These are phyloP conservation scores for Suhomyces atakaporum DNA, from an alignment of 1,139 yeast species.

Conservation along the genomic window DNA sequence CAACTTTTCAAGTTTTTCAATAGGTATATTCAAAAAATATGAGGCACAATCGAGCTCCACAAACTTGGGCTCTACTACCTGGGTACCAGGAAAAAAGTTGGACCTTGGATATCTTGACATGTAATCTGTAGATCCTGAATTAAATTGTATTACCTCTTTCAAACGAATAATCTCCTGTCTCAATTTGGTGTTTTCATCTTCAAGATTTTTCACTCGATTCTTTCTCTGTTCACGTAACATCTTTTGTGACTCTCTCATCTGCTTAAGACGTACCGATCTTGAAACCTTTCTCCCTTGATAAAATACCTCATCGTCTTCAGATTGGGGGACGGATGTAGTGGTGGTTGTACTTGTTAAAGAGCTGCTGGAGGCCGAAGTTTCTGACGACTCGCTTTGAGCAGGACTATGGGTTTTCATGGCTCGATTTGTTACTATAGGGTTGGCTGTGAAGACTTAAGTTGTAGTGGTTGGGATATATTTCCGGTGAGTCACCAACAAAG, in stretches of 20 bases:
- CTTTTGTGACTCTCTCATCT: conserved; percentile 14
- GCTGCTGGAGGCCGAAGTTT: neutral
- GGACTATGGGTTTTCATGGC: neutral
- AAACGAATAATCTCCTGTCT: conserved; percentile 3
- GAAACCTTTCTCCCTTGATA: conserved; percentile 9
- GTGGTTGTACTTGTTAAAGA: neutral
- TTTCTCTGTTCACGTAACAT: conserved; percentile 10
- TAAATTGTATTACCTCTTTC: neutral
- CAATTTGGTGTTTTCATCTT: conserved; percentile 7
- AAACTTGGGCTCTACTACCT: neutral
- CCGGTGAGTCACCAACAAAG: no score
- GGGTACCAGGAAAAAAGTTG: conserved; percentile 4
- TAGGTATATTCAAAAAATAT: conserved; percentile 1
- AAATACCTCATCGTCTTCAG: conserved; percentile 4
- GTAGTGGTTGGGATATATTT: no score
- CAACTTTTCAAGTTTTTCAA: conserved; percentile 6
- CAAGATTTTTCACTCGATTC: conserved; percentile 8
- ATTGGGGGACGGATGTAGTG: neutral
- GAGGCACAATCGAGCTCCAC: neutral
- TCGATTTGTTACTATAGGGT: no score
- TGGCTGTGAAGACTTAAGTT: no score
- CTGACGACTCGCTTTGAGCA: neutral
- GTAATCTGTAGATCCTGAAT: conserved; percentile 3
- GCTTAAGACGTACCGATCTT: conserved; percentile 9
- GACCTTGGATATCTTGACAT: neutral